These are phyloP conservation scores for Logfia minima DNA, from an alignment of 129 eudicot species.

Conservation along the genomic window DNA sequence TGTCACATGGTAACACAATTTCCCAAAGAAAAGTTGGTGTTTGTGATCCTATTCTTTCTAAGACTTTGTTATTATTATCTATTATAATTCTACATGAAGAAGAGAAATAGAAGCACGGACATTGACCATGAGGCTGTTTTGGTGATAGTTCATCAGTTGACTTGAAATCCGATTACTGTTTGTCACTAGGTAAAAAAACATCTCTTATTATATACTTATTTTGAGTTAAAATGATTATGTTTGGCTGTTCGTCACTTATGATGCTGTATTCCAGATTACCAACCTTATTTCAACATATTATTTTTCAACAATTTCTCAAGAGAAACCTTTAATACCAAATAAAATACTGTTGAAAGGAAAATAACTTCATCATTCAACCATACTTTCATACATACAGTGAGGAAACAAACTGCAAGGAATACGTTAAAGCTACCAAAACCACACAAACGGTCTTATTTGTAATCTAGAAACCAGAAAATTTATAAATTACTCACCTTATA, in stretches of 20 bases:
- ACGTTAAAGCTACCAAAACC: conserved; percentile 29
- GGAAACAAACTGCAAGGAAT: conserved; percentile 16
- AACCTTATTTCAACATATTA: conserved; percentile 3
- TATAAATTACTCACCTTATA: not conserved
- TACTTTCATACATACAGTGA: conserved; percentile 25
- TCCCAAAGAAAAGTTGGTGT: conserved; percentile 9
- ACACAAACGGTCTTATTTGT: conserved; percentile 16
- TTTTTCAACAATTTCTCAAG: not conserved
- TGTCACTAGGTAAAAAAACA: conserved; percentile 1
- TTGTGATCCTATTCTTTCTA: conserved; percentile 2
- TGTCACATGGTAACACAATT: conserved; percentile 8
- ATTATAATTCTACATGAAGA: not conserved
- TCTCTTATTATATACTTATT: not conserved
- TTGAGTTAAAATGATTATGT: not conserved
- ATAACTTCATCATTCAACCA: conserved; percentile 1
- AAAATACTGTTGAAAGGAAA: not conserved
- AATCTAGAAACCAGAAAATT: conserved; percentile 18
- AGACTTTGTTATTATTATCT: conserved; percentile 18
- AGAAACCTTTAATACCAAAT: not conserved
- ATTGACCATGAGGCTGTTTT: not conserved
- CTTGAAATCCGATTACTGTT: not conserved
- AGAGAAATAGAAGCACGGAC: not conserved
- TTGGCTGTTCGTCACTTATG: not conserved
- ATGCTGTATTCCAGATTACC: not conserved
- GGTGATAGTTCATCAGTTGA: not conserved